A percentile compares a stretch with the other conserved stretches of the same genome.
These are phyloP conservation scores for Yamadazyma laniorum DNA, from an alignment of 805 yeast genomes.

Conservation along the genomic window DNA sequence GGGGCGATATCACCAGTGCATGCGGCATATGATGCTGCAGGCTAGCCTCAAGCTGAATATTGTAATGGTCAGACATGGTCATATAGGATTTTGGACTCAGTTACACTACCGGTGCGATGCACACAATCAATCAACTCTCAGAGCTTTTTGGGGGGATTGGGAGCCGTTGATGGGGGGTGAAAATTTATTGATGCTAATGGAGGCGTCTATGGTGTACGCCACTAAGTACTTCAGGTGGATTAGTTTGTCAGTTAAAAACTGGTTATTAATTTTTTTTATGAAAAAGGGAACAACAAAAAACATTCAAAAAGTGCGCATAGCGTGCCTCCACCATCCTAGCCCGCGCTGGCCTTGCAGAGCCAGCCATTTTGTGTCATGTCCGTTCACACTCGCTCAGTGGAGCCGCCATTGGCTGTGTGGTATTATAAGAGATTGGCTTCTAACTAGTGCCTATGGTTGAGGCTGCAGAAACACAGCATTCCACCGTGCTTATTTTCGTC, in stretches of 20 bases:
- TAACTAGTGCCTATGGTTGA: too few species aligned
- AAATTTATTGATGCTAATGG: too few species aligned
- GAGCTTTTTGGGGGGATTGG: background rate
- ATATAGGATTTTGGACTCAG: conserved; percentile 2
- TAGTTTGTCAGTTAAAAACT: too few species aligned
- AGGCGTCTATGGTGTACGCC: too few species aligned
- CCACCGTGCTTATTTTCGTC: too few species aligned
- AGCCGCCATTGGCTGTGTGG: too few species aligned
- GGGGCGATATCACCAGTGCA: background rate
- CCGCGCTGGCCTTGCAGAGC: background rate
- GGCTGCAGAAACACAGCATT: too few species aligned
- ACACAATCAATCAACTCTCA: background rate
- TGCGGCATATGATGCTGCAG: background rate
- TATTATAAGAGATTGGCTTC: too few species aligned
- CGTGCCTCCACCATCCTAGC: background rate
- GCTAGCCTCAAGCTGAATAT: conserved; percentile 8
- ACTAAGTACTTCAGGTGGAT: too few species aligned
- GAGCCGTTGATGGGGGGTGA: too few species aligned
- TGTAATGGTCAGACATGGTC: conserved; percentile 11
- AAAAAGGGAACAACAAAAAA: conserved; percentile 8
- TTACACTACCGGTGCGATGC: conserved; percentile 1
- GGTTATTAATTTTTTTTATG: background rate
- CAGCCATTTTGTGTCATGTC: background rate
- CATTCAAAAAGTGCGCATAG: conserved; percentile 4
- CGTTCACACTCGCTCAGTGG: too few species aligned